These are phyloP conservation scores for Alternaria sp. DNA, from an alignment of 2,329 filamentous ascomycete species.

Conservation along the genomic window DNA sequence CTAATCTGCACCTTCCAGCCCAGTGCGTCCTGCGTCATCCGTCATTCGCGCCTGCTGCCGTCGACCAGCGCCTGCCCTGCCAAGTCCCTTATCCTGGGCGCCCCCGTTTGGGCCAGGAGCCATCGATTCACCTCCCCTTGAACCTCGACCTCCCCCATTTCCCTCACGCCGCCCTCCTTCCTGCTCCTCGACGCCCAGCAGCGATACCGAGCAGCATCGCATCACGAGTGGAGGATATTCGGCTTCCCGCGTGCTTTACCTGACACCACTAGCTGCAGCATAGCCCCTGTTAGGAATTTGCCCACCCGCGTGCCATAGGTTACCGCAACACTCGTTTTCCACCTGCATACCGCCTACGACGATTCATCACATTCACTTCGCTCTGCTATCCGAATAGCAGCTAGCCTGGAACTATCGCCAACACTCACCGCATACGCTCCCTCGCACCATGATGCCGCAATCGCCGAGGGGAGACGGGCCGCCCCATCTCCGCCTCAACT, in stretches of 20 bases:
- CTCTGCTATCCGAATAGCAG: conserved; percentile 31
- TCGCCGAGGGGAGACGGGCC: conserved; percentile 47
- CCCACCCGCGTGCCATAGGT: conserved; percentile 36
- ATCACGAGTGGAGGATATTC: conserved; percentile 10
- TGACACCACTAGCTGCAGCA: conserved; percentile 19
- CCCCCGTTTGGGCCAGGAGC: conserved; percentile 29
- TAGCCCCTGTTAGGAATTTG: conserved; percentile 25
- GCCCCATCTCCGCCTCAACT: conserved; percentile 70
- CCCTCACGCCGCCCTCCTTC: conserved; percentile 19
- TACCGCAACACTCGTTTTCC: conserved; percentile 36
- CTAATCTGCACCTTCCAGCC: neutral
- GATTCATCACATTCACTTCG: conserved; percentile 5
- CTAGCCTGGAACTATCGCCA: conserved; percentile 16
- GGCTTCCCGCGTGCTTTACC: conserved; percentile 35
- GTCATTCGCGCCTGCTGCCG: conserved; percentile 16
- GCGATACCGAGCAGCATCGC: conserved; percentile 29
- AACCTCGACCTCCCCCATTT: conserved; percentile 1
- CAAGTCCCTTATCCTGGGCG: conserved; percentile 18
- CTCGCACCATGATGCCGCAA: conserved; percentile 36
- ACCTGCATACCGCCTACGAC: conserved; percentile 7
- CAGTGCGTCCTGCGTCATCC: conserved; percentile 1
- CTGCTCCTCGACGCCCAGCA: conserved; percentile 27
- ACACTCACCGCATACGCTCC: conserved; percentile 40
- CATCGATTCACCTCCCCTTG: conserved; percentile 15
- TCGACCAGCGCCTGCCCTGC: conserved; percentile 25